Base-by-base conservation (phyloP, 1,139 yeast genomes). In the Scheffersomyces titani region DNA sequence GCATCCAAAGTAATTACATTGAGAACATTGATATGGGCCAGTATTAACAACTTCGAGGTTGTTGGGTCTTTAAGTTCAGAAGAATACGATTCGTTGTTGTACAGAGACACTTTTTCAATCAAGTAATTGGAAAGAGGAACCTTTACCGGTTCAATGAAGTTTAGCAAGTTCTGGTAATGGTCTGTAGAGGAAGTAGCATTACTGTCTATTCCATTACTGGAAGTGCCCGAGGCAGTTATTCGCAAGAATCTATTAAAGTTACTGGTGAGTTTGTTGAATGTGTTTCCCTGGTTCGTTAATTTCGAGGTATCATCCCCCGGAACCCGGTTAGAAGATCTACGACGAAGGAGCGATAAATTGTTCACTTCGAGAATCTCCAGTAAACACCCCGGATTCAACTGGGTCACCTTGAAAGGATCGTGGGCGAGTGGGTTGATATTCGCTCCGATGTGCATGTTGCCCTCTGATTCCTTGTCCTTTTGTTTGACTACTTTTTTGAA, bases 341-440 rank as follows among this genome's bases (percentile, higher is more conserved):
- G 20, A 19, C 49, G 49, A 46, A 22, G 20, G 13, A 22, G 49
- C 49, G 49, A 22, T 13, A 22, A 13, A 46, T 46, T 46, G 24
- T 55, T 55, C 19, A 62, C 50, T 19, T 60, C 64, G 16, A 63
- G 45, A 18, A 63, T 55, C n/a, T 54, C 65, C 1, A 80, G 69
- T 40, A 81, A 61, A 62, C 88, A 84, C 0, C 89, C 87, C 0
- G 88, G 88, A 50, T 81, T 84, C 56, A 83, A 68, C 62, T 80
- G 84, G 20, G 84, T 85, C 52, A 75, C 72, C 57, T 77, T 76
- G 64, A 80, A 84, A 1, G 85, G 83, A 63, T 85, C 89, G 11
- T 84, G 81, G 50, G 70, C 62, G 58, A 85, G 70, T 0, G 88
- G 85, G 59, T 83, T 84, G 36, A 84, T 75, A 53, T 78, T 77